These are phyloP conservation scores for Kwoniella mangroviensis DNA, from an alignment of 768 basidiomycete genomes.

Conservation along the genomic window DNA sequence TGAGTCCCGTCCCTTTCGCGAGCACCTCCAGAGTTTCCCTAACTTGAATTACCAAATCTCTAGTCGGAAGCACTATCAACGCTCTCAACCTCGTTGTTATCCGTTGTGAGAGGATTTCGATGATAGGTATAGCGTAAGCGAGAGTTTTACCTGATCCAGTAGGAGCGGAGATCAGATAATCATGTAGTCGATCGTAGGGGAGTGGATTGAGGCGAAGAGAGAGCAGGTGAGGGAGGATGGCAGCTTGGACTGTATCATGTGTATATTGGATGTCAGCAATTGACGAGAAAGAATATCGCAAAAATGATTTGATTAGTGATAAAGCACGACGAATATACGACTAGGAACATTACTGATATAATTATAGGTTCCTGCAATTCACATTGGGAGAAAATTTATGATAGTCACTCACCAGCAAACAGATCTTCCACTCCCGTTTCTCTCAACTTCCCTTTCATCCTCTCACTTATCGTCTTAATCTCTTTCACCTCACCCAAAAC, in stretches of 20 bases:
- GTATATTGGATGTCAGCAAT: no score
- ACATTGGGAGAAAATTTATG: no score
- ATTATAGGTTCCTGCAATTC: no score
- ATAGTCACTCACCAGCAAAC: conserved; percentile 73
- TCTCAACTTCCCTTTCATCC: conserved; percentile 67
- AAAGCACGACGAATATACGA: no score
- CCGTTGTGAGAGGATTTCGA: conserved; percentile 78
- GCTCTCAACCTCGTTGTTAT: conserved; percentile 84
- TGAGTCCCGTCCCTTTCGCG: conserved; percentile 81
- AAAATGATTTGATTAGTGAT: no score
- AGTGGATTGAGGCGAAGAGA: conserved; percentile 59
- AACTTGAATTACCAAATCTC: conserved; percentile 90
- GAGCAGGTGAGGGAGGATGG: conserved; percentile 80
- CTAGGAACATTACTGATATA: no score
- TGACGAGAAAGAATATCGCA: not conserved
- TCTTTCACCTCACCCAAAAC: conserved; percentile 1
- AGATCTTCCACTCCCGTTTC: conserved; percentile 82
- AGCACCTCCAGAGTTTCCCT: conserved; percentile 86
- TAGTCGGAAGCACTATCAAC: conserved; percentile 86
- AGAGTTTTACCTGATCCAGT: conserved; percentile 98
- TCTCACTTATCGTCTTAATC: conserved; percentile 64
- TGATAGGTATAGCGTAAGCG: conserved; percentile 90
- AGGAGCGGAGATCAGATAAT: conserved; percentile 93
- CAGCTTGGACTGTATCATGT: conserved; percentile 74
- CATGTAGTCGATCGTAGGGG: conserved; percentile 73